Evolutionary conservation across 768 basidiomycete species (phyloP).

Genomic region (Symmetrospora coprosmae): DNA sequence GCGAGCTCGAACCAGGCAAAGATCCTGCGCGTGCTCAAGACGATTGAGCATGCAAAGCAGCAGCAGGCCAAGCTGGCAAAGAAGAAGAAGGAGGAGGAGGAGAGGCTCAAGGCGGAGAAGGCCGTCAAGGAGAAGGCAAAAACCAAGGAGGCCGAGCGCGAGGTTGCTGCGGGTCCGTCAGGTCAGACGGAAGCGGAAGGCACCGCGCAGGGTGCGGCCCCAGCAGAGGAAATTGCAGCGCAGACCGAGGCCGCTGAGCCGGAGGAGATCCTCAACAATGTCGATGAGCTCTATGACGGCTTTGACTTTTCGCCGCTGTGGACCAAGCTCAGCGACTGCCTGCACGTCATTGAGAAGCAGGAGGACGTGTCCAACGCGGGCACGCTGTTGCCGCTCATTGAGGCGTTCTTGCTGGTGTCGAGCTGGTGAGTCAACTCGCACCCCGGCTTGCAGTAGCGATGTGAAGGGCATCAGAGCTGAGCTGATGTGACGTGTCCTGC

Average conservation of each 20-base stretch:
- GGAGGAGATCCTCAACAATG: constrained; percentile 46
- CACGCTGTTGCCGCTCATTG: constrained; percentile 82
- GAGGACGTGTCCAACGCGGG: constrained; percentile 74
- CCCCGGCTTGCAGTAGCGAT: neutral
- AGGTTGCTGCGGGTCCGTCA: neutral
- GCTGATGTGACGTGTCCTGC: neutral
- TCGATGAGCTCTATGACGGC: constrained; percentile 73
- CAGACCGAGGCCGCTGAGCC: constrained; percentile 29
- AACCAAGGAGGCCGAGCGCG: neutral
- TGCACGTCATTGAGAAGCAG: constrained; percentile 65
- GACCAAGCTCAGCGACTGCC: constrained; percentile 76
- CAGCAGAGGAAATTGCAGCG: constrained; percentile 41
- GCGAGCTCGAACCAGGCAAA: constrained; percentile 94
- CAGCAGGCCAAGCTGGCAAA: neutral
- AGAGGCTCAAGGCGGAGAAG: constrained; percentile 5
- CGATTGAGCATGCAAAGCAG: constrained; percentile 58
- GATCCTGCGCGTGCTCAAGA: constrained; percentile 83
- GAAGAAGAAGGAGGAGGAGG: neutral
- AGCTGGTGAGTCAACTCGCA: constrained; percentile 48
- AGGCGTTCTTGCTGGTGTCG: constrained; percentile 95
- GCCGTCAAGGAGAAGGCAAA: constrained; percentile 25
- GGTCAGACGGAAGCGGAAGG: neutral
- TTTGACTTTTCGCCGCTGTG: constrained; percentile 83
- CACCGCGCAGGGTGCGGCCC: constrained; percentile 20
- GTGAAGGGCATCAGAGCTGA: neutral